Evolutionary conservation across 345 rosid species (phyloP).

Genomic region (Bruguiera sexangula): DNA sequence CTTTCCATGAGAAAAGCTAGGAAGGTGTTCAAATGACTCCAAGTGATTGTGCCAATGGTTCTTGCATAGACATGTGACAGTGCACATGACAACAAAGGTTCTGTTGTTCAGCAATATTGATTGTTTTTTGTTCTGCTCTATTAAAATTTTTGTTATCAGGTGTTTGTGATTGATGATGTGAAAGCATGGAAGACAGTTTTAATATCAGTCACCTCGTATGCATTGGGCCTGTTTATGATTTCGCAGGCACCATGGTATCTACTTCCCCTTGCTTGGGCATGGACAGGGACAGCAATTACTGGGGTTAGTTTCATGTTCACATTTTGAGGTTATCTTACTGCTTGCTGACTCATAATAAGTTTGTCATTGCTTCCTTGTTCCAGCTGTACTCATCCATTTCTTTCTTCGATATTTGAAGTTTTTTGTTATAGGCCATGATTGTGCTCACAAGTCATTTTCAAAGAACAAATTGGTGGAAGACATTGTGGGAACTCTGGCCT

Average conservation of each 20-base stretch:
- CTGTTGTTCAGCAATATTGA: neutral
- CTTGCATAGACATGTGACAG: constrained; percentile 1
- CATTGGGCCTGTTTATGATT: constrained; percentile 79
- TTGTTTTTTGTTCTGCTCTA: neutral
- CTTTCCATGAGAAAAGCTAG: neutral
- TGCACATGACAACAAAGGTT: neutral
- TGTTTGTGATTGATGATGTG: constrained; percentile 75
- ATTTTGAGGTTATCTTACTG: neutral
- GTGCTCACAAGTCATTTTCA: constrained; percentile 94
- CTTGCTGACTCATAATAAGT: neutral
- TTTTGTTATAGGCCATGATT: constrained; percentile 98
- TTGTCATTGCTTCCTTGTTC: constrained; percentile 6
- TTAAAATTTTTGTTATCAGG: constrained; percentile 37
- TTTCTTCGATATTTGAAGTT: constrained; percentile 44
- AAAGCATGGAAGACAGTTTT: constrained; percentile 90
- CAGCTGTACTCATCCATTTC: constrained; percentile 18
- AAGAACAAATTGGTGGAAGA: constrained; percentile 88
- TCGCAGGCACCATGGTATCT: constrained; percentile 88
- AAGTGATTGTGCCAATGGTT: neutral
- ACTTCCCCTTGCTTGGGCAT: constrained; percentile 95
- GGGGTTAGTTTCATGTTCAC: constrained; percentile 51
- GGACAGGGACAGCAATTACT: constrained; percentile 92
- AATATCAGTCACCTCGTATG: constrained; percentile 69
- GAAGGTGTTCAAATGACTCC: no score
- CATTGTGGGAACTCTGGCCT: constrained; percentile 88